Evolutionary conservation across 2,329 filamentous ascomycete species (phyloP), one percentile per base, ranked within the genome.

Genomic region (Pestalotiopsis sp.): DNA sequence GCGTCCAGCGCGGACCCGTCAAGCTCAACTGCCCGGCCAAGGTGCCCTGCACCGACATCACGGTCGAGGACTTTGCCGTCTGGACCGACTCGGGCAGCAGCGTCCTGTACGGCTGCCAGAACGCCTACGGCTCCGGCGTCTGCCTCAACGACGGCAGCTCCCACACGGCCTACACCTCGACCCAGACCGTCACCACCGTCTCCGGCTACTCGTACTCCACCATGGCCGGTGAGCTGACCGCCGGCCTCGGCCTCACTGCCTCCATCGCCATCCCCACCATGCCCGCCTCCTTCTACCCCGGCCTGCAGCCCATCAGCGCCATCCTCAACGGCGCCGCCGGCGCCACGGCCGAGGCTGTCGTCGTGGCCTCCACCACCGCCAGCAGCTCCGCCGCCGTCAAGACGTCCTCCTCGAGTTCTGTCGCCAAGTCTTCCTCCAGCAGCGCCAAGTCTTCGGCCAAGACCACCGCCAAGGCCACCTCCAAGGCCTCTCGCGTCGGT

Each of bases 21-120:
- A 84, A 86, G 68, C 77, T 88, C 57, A 75, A 82, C 41, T 90
- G 87, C 71, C 82, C 86, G 0, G 79, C 83, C 67, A 78, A 73
- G 2, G 82, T 81, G 1, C 87, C 87, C 13, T 89, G 87, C 79
- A 84, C 81, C 2, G 83, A 83, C 66, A 81, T 89, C 70, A 81
- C 77, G 17, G 81, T 89, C 69, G 77, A 78, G 3, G 82, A 88
- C 73, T 84, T 88, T 70, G 77, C 80, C 41, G 86, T 89, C 76
- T 86, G 84, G 84, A 86, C 84, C 5, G 84, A 86, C 67, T 71
- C 76, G 0, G 84, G 83, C n/a, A 74, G 64, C 67, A 74, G 74
- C 67, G 79, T 82, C 68, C 75, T 74, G 17, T 83, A 87, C 72
- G 73, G 75, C 25, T 89, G 87, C 76, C 76, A 80, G 45, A 73